phyloP scores from a whole-genome alignment of 306 rosid species.

The Chamaecrista fasciculata region DNA sequence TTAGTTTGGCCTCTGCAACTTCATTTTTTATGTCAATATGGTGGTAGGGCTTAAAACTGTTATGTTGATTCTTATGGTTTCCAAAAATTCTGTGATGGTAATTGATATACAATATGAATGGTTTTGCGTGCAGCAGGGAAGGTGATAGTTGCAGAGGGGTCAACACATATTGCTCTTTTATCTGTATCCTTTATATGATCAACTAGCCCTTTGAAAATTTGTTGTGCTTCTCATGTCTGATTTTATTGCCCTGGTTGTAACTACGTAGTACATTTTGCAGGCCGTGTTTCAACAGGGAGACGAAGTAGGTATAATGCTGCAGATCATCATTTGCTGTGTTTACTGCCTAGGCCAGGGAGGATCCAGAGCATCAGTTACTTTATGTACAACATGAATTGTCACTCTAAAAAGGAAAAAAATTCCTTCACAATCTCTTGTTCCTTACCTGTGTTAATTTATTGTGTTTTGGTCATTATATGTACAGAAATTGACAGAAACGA shows the following conservation, averaged over 20 bases:
- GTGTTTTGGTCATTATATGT: not conserved
- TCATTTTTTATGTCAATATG: not conserved
- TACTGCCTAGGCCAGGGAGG: not conserved
- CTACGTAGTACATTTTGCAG: constrained; percentile 38
- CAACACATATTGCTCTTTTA: constrained; percentile 31
- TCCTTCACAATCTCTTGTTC: not conserved
- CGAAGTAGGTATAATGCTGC: not conserved
- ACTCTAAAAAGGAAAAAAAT: not conserved
- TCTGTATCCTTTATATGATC: constrained; percentile 48
- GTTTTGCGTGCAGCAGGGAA: constrained; percentile 49
- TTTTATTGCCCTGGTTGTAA: not conserved
- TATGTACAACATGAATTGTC: not conserved
- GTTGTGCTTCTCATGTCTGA: not conserved
- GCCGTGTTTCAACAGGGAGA: not conserved
- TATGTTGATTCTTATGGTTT: not conserved
- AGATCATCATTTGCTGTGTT: not conserved
- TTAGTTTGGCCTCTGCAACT: constrained; percentile 36
- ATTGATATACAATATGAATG: constrained; percentile 38
- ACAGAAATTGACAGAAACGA: not conserved
- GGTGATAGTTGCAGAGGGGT: constrained; percentile 51
- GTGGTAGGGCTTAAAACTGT: constrained; percentile 31
- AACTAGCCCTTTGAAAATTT: not conserved
- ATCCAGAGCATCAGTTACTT: not conserved
- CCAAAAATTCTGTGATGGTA: not conserved
- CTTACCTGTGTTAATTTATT: not conserved